Base-by-base conservation (phyloP, 139 green algal genomes). In the Picochlorum sp. region DNA sequence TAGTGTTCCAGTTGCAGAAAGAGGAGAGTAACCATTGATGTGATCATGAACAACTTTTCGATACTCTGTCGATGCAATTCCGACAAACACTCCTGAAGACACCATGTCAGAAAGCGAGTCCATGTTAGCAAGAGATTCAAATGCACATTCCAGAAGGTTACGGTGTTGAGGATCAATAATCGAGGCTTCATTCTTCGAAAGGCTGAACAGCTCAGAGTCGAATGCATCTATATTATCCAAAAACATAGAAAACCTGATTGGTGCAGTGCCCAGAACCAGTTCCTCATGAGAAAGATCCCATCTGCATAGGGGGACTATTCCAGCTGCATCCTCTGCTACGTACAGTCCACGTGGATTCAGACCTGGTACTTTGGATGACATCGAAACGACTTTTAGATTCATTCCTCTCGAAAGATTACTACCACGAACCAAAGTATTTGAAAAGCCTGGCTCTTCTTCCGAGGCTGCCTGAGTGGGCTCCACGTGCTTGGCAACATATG, bases 91-190 rank as follows among this genome's bases (percentile, higher is more conserved):
- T 28, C 58, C 58, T 18, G 58, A 49, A 14, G 58, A 28, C 13
- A 9, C 23, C 26, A 30, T 21, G 57, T 28, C 23, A 18, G n/a
- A 15, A 32, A 54, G 23, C 7, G 24, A 57, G 6, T 20, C n/a
- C 18, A 11, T 69, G 8, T 58, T 58, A n/a, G 49, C 30, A 20
- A 85, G 61, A 10, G 67, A 59, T 41, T 80, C 69, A 15, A 50
- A 45, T 1, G 76, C 34, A 3, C 49, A 32, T 74, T 94, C 81
- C 50, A 95, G 57, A 49, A 95, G 75, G 65, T 95, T 66, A 16
- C 89, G 68, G 69, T 96, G 89, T 78, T 96, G 89, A 0, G 84
- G 73, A 62, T 96, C 89, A 79, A 95, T 91, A 4, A 92, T 75
- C 49, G 74, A 18, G 1, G 85, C 89, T 65, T 96, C 89, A 8